These are phyloP conservation scores for Yamadazyma atlantica DNA, from an alignment of 1,139 yeast genomes.

Conservation along the genomic window DNA sequence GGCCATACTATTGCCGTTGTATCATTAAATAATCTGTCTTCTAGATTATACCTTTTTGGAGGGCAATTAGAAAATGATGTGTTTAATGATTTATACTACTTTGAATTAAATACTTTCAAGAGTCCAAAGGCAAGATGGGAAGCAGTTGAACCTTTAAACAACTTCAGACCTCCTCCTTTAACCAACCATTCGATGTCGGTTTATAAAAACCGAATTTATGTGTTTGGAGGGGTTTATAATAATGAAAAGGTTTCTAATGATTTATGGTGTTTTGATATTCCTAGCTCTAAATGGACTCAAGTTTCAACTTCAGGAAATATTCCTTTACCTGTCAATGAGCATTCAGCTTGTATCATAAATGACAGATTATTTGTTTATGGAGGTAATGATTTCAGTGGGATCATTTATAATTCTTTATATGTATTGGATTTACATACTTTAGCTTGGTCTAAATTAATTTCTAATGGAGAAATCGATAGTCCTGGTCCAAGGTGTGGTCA, in stretches of 20 bases:
- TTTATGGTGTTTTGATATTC: conserved; percentile 80
- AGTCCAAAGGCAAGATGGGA: conserved; percentile 86
- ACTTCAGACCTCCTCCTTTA: conserved; percentile 79
- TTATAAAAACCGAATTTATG: conserved; percentile 72
- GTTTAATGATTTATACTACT: conserved; percentile 81
- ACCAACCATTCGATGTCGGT: conserved; percentile 91
- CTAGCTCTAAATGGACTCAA: conserved; percentile 64
- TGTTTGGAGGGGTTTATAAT: conserved; percentile 91
- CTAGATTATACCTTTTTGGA: conserved; percentile 84
- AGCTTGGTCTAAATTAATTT: conserved; percentile 69
- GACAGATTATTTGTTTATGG: conserved; percentile 86
- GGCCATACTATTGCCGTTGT: conserved; percentile 79
- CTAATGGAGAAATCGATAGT: conserved; percentile 34
- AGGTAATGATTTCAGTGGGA: conserved; percentile 80
- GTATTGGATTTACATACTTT: conserved; percentile 75
- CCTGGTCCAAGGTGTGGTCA: conserved; percentile 97
- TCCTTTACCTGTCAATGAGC: conserved; percentile 92
- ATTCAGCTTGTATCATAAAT: conserved; percentile 77
- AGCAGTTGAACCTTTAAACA: conserved; percentile 54
- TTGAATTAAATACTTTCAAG: conserved; percentile 86
- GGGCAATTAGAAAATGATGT: conserved; percentile 91
- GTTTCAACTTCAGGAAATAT: conserved; percentile 51
- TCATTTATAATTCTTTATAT: conserved; percentile 64
- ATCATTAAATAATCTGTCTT: conserved; percentile 62
- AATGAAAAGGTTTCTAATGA: conserved; percentile 74